Base-by-base conservation (phyloP, 169 alveolate genomes). In the Plasmodium yoelii region DNA sequence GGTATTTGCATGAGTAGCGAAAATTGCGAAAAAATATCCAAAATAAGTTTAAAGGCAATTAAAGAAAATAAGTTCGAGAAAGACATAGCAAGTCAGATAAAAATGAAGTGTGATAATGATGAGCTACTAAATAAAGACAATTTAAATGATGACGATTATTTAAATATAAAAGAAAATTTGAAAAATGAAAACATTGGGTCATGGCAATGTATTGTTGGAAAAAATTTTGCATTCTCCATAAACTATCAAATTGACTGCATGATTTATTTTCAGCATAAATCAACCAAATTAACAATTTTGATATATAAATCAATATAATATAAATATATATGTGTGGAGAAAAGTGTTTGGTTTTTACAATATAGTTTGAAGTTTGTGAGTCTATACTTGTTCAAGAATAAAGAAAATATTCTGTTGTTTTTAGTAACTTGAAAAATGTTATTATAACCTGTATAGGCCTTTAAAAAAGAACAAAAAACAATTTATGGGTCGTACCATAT, bases 181-280 rank as follows among this genome's bases (percentile, higher is more conserved):
- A 80, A 80, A 61, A 80, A 80, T 67, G 39, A 80, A 55, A 80
- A 80, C 53, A 80, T 80, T 24, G 90, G 90, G 13, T 80, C 90
- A 13, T 80, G 90, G 90, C 90, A 80, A 70, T 80, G 90, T 47
- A 80, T 80, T n/a, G 90, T 80, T 59, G 90, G 90, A 22, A 65
- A 67, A 60, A 80, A 80, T 59, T 80, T 80, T 80, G 90, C 90
- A 19, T 80, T 80, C 57, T 80, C 90, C 34, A 80, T 80, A 65
- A 80, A 80, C 9, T 67, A 80, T 34, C 90, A 80, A 49, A 65
- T 53, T 80, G 68, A 80, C 49, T 80, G 90, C 34, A 80, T 80
- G 90, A 39, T 80, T 28, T 67, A 80, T 46, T 80, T 80, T 59
- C 72, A 80, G 51, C 90, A 80, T 47, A 80, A 68, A 65, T 42